phyloP scores from a whole-genome alignment of 495 filamentous ascomycete species.

The Lentithecium fluviatile region DNA sequence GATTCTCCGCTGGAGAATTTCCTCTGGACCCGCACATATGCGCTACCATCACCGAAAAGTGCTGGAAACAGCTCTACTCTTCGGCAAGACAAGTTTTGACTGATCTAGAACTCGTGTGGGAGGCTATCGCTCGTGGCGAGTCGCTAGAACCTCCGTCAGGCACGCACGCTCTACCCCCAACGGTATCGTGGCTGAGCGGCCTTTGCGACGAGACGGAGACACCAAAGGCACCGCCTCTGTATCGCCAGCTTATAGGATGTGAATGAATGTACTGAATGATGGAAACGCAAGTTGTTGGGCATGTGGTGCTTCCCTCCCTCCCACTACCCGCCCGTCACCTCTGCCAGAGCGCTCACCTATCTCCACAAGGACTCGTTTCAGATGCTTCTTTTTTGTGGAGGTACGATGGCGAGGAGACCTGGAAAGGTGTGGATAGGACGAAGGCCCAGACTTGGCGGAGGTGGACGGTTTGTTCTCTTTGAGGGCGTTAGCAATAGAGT shows the following conservation, averaged over 20 bases:
- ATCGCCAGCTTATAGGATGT: slow-evolving; percentile 12
- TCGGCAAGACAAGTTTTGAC: slow-evolving; percentile 12
- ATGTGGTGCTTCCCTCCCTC: no score
- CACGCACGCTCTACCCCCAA: slow-evolving; percentile 5
- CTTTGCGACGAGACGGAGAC: slow-evolving; percentile 9
- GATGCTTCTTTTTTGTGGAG: no score
- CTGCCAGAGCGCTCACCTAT: no score
- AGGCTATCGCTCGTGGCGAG: slow-evolving; percentile 6
- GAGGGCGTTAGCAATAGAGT: no score
- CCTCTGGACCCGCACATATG: slow-evolving; percentile 12
- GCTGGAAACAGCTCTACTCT: slow-evolving; percentile 20
- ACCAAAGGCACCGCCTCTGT: slow-evolving; percentile 5
- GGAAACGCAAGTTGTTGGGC: no score
- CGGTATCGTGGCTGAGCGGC: slow-evolving; percentile 8
- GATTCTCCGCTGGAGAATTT: slow-evolving; percentile 12
- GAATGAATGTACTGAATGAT: no score
- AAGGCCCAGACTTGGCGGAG: no score
- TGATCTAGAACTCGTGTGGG: slow-evolving; percentile 3
- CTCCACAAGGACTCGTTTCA: no score
- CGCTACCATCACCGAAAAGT: slow-evolving; percentile 16
- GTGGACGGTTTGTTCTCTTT: no score
- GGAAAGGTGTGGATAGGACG: no score
- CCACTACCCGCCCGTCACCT: no score
- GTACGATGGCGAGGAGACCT: no score
- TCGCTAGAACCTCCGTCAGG: slow-evolving; percentile 6